phyloP scores from a whole-genome alignment of 768 basidiomycete genomes.

The Pleurotus salmoneostramineus region DNA sequence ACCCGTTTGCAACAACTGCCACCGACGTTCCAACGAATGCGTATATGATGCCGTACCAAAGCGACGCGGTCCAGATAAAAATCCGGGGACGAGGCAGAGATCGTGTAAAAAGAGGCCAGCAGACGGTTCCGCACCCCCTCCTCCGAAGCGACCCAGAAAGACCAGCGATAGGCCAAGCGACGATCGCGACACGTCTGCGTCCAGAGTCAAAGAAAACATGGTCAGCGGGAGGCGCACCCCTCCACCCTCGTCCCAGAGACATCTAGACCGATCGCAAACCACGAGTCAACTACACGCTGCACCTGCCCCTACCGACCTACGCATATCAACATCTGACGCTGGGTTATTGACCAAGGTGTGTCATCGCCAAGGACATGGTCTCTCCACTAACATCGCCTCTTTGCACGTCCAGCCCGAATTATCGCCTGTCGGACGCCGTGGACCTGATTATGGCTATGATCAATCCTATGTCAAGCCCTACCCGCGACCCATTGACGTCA shows the following conservation, averaged over 20 bases:
- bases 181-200: conserved; percentile 24
- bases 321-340: conserved; percentile 21
- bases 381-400: conserved; percentile 1
- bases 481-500: conserved; percentile 34
- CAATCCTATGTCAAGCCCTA: conserved; percentile 32
- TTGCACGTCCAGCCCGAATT: conserved; percentile 22
- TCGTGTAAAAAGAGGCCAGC: conserved; percentile 79
- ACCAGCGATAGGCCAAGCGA: conserved; percentile 24
- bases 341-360: conserved; percentile 23
- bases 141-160: conserved; percentile 52
- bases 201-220: conserved; percentile 38
- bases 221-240: conserved; percentile 19
- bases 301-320: conserved; percentile 22
- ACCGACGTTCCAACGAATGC: conserved; percentile 72
- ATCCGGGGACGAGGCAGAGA: conserved; percentile 78
- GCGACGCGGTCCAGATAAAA: conserved; percentile 83
- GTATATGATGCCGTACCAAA: conserved; percentile 79
- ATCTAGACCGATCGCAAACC: conserved; percentile 20
- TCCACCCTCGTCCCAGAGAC: conserved; percentile 16
- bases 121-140: conserved; percentile 43
- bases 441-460: conserved; percentile 30
- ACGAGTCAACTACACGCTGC: conserved; percentile 8
- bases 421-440: conserved; percentile 25
- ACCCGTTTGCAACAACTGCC: conserved; percentile 79
- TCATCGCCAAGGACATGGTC: conserved; percentile 1